phyloP scores from a whole-genome alignment of 2,329 filamentous ascomycete genomes.

The Fusarium humuli region DNA sequence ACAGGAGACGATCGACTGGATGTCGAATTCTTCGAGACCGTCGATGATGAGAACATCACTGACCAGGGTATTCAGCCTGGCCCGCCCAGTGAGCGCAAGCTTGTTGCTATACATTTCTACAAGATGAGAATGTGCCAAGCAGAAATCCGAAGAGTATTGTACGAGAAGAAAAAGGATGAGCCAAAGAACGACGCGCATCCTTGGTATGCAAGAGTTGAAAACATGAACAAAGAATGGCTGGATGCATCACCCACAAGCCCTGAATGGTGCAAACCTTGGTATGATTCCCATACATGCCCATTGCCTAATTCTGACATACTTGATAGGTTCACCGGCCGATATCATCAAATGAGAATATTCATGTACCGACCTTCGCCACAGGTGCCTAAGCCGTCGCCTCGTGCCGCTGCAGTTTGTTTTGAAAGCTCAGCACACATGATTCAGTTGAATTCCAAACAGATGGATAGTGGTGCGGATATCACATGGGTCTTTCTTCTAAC shows the following conservation, averaged over 20 bases:
- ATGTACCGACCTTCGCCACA: conserved; percentile 93
- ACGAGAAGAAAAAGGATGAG: conserved; percentile 82
- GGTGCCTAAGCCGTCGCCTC: conserved; percentile 82
- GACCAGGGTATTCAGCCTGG: conserved; percentile 78
- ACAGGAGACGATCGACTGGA: conserved; percentile 85
- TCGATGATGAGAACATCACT: conserved; percentile 87
- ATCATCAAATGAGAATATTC: conserved; percentile 89
- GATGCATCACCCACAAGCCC: conserved; percentile 78
- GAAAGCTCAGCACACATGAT: conserved; percentile 87
- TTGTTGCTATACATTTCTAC: conserved; percentile 91
- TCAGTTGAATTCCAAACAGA: conserved; percentile 81
- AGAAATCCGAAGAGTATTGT: conserved; percentile 86
- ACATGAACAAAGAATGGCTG: conserved; percentile 83
- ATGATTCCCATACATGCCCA: conserved; percentile 48
- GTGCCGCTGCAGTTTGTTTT: conserved; percentile 85
- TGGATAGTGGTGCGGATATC: conserved; percentile 80
- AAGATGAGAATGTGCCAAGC: conserved; percentile 90
- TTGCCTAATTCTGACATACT: conserved; percentile 18
- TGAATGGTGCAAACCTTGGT: conserved; percentile 83
- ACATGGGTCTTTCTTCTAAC: conserved; percentile 94
- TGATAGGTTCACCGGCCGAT: conserved; percentile 72
- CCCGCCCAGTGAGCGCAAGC: conserved; percentile 82
- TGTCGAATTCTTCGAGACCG: conserved; percentile 84
- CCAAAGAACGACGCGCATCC: conserved; percentile 84
- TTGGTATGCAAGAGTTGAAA: conserved; percentile 86